Conservation (phyloP, 2,329 filamentous ascomycete genomes). For the Teratosphaeria viscida region DNA sequence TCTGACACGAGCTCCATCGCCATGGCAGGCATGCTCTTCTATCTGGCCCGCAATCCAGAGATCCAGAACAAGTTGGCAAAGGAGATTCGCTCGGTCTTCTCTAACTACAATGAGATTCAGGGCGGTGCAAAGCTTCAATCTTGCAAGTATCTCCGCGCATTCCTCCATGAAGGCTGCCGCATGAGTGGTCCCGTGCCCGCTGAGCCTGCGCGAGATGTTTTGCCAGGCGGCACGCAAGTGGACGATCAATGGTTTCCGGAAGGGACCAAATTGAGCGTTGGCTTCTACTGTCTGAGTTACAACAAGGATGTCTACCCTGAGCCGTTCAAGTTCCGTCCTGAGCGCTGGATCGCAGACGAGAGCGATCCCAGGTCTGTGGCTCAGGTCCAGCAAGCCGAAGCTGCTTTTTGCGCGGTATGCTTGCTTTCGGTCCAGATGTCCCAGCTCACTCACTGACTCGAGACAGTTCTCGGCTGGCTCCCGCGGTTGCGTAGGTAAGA, state of each 20-base stretch:
- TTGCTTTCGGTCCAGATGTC: neutral
- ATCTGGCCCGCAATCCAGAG: slow-evolving; percentile 22
- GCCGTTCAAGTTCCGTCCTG: slow-evolving; percentile 19
- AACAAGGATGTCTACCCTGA: slow-evolving; percentile 20
- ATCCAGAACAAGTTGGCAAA: slow-evolving; percentile 18
- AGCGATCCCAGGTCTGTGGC: slow-evolving; percentile 4
- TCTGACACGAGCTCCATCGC: slow-evolving; percentile 25
- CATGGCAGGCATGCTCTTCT: slow-evolving; percentile 27
- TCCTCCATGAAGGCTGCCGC: slow-evolving; percentile 39
- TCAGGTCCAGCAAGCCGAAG: slow-evolving; percentile 37
- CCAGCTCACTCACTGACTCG: neutral
- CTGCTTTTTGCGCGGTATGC: slow-evolving; percentile 54
- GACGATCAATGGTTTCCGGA: slow-evolving; percentile 26
- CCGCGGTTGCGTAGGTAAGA: slow-evolving; percentile 59
- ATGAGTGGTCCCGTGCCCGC: slow-evolving; percentile 34
- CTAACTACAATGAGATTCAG: slow-evolving; percentile 36
- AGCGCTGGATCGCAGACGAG: slow-evolving; percentile 16
- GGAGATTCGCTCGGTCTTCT: slow-evolving; percentile 35
- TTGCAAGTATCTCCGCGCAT: slow-evolving; percentile 35
- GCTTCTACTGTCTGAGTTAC: slow-evolving; percentile 28
- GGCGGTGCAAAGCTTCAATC: slow-evolving; percentile 28
- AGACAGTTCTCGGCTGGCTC: slow-evolving; percentile 55
- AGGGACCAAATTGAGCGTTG: slow-evolving; percentile 25
- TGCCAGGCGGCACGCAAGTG: slow-evolving; percentile 21
- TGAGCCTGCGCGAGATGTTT: slow-evolving; percentile 25